Conservation (phyloP, 306 rosid genomes). For the Dryas drummondii region DNA sequence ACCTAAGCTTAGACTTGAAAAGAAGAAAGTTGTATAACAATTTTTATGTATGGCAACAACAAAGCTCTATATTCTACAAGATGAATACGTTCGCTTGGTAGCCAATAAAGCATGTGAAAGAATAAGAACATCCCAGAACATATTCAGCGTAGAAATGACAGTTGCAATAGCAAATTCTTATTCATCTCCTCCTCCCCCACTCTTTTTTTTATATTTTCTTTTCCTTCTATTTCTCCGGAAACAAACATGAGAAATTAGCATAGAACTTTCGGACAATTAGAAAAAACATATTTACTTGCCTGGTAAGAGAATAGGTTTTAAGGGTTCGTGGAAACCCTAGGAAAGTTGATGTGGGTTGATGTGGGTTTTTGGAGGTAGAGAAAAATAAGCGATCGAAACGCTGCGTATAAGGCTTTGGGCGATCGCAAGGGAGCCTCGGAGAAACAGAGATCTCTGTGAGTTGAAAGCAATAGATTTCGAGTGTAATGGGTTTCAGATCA, state of each 20-base stretch:
- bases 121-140: conserved; percentile 4
- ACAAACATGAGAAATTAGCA: conserved; percentile 22
- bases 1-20: background rate
- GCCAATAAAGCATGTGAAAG: conserved; percentile 1
- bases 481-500: conserved; percentile 46
- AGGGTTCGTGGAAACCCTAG: conserved; percentile 57
- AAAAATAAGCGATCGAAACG: conserved; percentile 19
- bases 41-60: background rate
- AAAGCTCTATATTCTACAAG: background rate
- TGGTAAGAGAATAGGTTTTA: conserved; percentile 8
- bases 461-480: conserved; percentile 25
- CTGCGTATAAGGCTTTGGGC: conserved; percentile 5
- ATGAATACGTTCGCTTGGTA: background rate
- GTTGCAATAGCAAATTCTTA: conserved; percentile 16
- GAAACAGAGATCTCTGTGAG: conserved; percentile 40
- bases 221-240: conserved; percentile 18
- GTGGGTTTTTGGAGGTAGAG: background rate
- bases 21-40: background rate
- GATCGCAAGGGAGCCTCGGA: conserved; percentile 27
- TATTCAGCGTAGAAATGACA: background rate
- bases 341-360: conserved; percentile 21
- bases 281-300: conserved; percentile 29
- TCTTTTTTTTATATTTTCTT: background rate
- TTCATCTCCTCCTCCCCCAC: background rate
- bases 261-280: background rate